phyloP scores from a whole-genome alignment of 768 basidiomycete species.

The Suillus plorans region DNA sequence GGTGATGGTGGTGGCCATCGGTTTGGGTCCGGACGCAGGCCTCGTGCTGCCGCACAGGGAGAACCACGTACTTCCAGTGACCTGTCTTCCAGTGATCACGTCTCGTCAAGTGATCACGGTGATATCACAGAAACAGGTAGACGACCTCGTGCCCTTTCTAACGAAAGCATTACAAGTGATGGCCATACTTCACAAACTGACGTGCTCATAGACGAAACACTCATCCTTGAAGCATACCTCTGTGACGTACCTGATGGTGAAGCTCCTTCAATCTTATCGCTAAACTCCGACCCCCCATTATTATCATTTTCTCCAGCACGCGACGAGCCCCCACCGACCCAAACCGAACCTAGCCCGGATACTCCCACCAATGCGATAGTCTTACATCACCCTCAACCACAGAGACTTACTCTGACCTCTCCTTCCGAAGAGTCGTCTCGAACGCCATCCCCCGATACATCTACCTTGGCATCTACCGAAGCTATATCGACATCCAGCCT shows the following conservation, averaged over 20 bases:
- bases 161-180: constrained; percentile 39
- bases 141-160: constrained; percentile 36
- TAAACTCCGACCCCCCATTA: constrained; percentile 20
- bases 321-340: constrained; percentile 13
- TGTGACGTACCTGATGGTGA: constrained; percentile 51
- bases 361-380: constrained; percentile 36
- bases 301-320: constrained; percentile 24
- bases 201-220: constrained; percentile 77
- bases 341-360: constrained; percentile 30
- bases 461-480: constrained; percentile 26
- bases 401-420: constrained; percentile 40
- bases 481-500: constrained; percentile 26
- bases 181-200: constrained; percentile 55
- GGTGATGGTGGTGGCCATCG: constrained; percentile 85
- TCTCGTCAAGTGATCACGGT: constrained; percentile 55
- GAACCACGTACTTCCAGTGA: constrained; percentile 69
- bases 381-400: constrained; percentile 69
- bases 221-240: constrained; percentile 84
- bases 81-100: constrained; percentile 49
- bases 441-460: constrained; percentile 57
- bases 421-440: constrained; percentile 42
- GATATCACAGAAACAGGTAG: constrained; percentile 40
- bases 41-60: constrained; percentile 25
- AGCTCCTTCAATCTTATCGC: constrained; percentile 17
- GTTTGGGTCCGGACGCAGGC: constrained; percentile 50